Evolutionary conservation across 345 rosid species (phyloP), one percentile per base, ranked within the genome.

Genomic region (Salix arbutifolia): DNA sequence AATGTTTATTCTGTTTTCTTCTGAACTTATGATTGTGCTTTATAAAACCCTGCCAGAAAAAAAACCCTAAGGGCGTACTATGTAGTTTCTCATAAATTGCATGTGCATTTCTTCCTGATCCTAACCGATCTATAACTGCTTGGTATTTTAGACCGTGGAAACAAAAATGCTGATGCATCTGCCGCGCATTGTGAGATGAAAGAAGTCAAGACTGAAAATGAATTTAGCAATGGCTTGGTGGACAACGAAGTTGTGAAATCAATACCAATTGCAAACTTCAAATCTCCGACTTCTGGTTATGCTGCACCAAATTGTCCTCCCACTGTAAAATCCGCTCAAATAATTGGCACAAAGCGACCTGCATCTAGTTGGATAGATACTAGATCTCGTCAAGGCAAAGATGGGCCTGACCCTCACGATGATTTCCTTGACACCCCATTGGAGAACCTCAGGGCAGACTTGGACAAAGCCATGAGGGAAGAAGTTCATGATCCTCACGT

Each of bases 341-440:
- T 82, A 50, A 83, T 76, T 21, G 94, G 99, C 52, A 70, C 61
- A 74, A 95, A 93, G 87, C 86, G 93, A 58, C 79, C 86, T 72
- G 91, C 91, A 60, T 86, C 97, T 40, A 78, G 81, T 78, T 91
- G 98, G 98, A 87, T 93, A 80, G 93, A 85, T 16, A 93, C 97
- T 21, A 87, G 97, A 84, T 84, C 93, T 44, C 87, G 77, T 61
- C 90, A 88, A 67, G 73, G 78, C 44, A 87, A 70, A 53, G 83
- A 84, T 77, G 97, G 95, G 23, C 69, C 78, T 11, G 96, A 95
- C 72, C 93, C 91, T 78, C 97, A 91, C 75, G 98, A 91, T 84
- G 97, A 95, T 85, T 95, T 95, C 84, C 91, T 95, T 46, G 86
- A 90, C 78, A 91, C 97, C 70, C 97, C 98, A 6, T 76, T 89